Conservation (phyloP, 345 rosid species). For the Citrus sinensis region DVS_A1.0 CM039167.1:16512001-16512500, state of each 20-base stretch:
- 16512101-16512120: slow-evolving; percentile 72
- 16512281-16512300: background rate
- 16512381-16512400: background rate
- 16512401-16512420: background rate
- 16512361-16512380: background rate
- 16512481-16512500: background rate
- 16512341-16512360: background rate
- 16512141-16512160: slow-evolving; percentile 7
- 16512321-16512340: background rate
- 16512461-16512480: background rate
- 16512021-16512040: slow-evolving; percentile 72
- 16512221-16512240: background rate
- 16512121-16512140: slow-evolving; percentile 59
- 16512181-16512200: background rate
- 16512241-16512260: background rate
- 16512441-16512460: background rate
- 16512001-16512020: slow-evolving; percentile 56
- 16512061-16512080: slow-evolving; percentile 70
- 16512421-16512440: background rate
- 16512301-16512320: background rate
- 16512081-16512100: slow-evolving; percentile 70
- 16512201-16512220: background rate
- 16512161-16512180: background rate
- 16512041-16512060: slow-evolving; percentile 62
- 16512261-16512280: background rate